Evolutionary conservation across 495 filamentous ascomycete genomes (phyloP), one percentile per base, ranked within the genome.

Genomic region (Elasticomyces elasticus): DNA sequence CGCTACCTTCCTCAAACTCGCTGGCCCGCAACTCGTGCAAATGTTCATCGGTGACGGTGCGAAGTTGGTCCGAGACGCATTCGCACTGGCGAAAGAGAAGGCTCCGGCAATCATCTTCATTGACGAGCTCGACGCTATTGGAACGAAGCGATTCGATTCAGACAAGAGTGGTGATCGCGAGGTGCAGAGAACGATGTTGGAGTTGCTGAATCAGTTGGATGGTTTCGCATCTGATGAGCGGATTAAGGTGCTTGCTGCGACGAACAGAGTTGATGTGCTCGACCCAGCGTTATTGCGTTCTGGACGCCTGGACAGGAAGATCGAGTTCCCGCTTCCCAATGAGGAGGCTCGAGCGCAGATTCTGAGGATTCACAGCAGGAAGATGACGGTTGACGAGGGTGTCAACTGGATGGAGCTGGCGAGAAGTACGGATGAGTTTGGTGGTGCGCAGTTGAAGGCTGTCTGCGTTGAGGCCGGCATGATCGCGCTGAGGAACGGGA

Each of bases 41-140:
- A 99, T 99, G 92, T 99, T 99, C 71, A 99, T 99, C 47, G 92
- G 92, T 63, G 92, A 99, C 63, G 94, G 94, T 55, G 94, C 94
- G 24, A 99, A 97, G 74, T 79, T 99, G 4, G 92, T 99, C 27
- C 86, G 92, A 27, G 92, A 97, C 71, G 92, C 88, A 71, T 99
- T 99, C 66, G 90, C 92, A 7, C 75, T 99, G 1, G 92, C 92
- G 25, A 99, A 99, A 66, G 92, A 97, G 70, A 96, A 97, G 72
- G 92, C 94, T 0, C 92, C 92, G 3, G 85, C 92, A 26, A 99
- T 99, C 68, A 99, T 99, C 70, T 99, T 98, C 79, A 98, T 98
- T 65, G 92, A 98, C 73, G 92, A 98, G 72, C 75, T 98, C 50
- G 92, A 98, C 67, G 92, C 92, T 56, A 82, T 98, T 5, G 92